Base-by-base conservation (phyloP, 2,329 filamentous ascomycete genomes). In the Talaromyces sp. region DNA sequence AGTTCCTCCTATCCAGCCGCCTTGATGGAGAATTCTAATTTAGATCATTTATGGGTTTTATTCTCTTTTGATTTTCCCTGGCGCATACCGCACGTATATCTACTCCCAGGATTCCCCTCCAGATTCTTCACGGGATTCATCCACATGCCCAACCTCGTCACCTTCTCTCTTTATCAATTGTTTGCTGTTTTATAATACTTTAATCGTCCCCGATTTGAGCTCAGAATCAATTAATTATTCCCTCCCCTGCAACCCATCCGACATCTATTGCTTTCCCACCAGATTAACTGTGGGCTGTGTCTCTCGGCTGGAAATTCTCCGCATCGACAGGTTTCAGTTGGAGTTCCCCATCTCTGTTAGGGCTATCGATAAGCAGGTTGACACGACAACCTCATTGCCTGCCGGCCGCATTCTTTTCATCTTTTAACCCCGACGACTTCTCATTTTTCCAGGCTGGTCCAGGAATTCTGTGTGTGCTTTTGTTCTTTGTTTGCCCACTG, bases 311-410 rank as follows among this genome's bases (percentile, higher is more conserved):
- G 20, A 50, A 63, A 62, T 35, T 61, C 55, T 63, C 56, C 60
- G 55, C 48, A 46, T 58, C 55, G 48, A 52, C 60, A 61, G 57
- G 61, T 64, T 53, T 64, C 62, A 63, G 37, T 51, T 27, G 27
- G 45, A 17, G 29, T 42, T 46, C 33, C 51, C 32, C 32, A 46
- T 54, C 46, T 37, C 60, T 59, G 60, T 64, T 63, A 64, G 62
- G 62, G 62, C 61, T 64, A 64, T 63, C 62, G 64, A 65, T 65
- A 65, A 65, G 52, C 51, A 61, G 59, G 66, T 70, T 70, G 67
- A 70, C 68, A 67, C 66, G 68, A 70, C 68, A 70, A 70, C 68
- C 65, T 63, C 59, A 70, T 69, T n/a, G n/a, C 64, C 64, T 68
- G 64, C 56, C 60, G 51, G 60, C 61, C 57, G 58, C 65, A 68